Evolutionary conservation across 768 basidiomycete genomes (phyloP), one percentile per base, ranked within the genome.

Genomic region (Terana coerulea): DNA sequence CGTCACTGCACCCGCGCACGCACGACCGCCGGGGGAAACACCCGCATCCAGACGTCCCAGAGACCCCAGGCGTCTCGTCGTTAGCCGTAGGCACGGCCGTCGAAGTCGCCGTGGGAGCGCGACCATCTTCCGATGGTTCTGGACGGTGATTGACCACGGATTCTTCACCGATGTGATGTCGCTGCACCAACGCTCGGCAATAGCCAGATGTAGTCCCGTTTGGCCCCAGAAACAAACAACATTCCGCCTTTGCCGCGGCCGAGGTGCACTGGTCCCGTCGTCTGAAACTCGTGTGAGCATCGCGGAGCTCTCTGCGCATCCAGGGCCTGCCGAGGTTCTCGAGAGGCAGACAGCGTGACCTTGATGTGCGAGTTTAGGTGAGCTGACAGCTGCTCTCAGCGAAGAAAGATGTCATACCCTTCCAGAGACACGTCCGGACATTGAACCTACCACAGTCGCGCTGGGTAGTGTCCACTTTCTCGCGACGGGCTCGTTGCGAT

Each of bases 131-230:
- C 43, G 43, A 44, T 44, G 43, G 26, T 44, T 44, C 43, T 44
- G 43, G 26, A 44, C 11, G n/a, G 26, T 44, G 43, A 44, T 44
- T 44, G 43, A 44, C 43, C 43, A 29, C 43, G 15, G 43, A 30
- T 30, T 10, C 28, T 17, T 44, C 10, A 25, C 43, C 5, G 10
- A n/a, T n/a, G n/a, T n/a, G n/a, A n/a, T n/a, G n/a, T n/a, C n/a
- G n/a, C n/a, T n/a, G n/a, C n/a, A n/a, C n/a, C 28, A 11, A n/a
- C 3, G 26, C 43, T 19, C 43, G 28, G 43, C 41, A 43, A 15
- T n/a, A 14, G 28, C 43, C 43, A 44, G 43, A 8, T 6, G 28
- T n/a, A 11, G n/a, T n/a, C n/a, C n/a, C n/a, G n/a, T n/a, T n/a
- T n/a, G n/a, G n/a, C n/a, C n/a, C n/a, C n/a, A n/a, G 19, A 22